Evolutionary conservation across 1,284 basidiomycete genomes (phyloP), one percentile per base, ranked within the genome.

Genomic region (Apiotrichum sp.): DNA sequence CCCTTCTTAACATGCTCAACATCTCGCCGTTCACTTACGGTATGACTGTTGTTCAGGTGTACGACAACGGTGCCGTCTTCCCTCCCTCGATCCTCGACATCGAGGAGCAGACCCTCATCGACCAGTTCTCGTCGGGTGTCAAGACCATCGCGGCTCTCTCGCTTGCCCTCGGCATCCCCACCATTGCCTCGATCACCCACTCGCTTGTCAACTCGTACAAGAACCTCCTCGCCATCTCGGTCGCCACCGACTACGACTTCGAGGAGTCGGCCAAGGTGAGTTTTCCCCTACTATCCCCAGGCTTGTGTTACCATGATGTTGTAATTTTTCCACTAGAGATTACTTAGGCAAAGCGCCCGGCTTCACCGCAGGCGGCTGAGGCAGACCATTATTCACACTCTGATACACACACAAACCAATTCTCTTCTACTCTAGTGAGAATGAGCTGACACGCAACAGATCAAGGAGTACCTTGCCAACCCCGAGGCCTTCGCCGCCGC

Each of bases 1-100:
- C 93, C 61, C 83, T 98, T 69, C 82, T 98, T 65, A 98, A 98
- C 88, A 96, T 98, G 96, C 80, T 98, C 76, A 95, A 95, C 85
- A 92, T 93, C 77, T 93, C 90, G 56, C 91, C 92, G 66, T 97
- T 98, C 87, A 97, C 93, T 58, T 98, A 96, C 82, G 95, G 95
- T 76, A 96, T 98, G 92, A 87, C 85, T 39, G 92, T 97, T 64
- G 84, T 91, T 54, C 89, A 93, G 79, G 92, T 97, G 76, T 96
- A 84, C 79, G 89, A 93, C 80, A 81, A 84, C 63, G 93, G 93
- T 71, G 92, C 93, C 75, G 81, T 86, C 68, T 98, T 98, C 84
- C 77, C 87, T 52, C 86, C 91, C 45, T 80, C 82, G n/a, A 90
- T 98, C 56, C 87, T 98, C 67, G 96, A 98, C 77, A 82, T 98